A percentile compares a stretch with the other conserved stretches of the same genome.
Conservation (phyloP, 495 filamentous ascomycete genomes). For the Amniculicola lignicola region DNA sequence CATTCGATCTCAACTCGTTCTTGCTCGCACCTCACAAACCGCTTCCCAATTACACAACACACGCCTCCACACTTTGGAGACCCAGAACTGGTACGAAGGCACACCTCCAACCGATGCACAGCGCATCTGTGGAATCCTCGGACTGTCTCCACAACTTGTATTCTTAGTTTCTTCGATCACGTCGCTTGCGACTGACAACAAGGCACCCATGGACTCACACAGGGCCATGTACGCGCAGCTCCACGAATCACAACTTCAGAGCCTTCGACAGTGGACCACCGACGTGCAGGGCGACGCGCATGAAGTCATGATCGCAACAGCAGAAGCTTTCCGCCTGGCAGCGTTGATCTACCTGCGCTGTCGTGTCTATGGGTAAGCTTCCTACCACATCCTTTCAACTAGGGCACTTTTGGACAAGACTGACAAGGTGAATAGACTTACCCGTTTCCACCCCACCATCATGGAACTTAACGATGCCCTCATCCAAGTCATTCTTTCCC, state of each 20-base stretch:
- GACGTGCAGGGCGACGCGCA: conserved; percentile 11
- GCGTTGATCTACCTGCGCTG: conserved; percentile 26
- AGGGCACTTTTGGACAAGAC: neutral
- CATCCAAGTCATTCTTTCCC: conserved; percentile 18
- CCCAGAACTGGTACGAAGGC: conserved; percentile 20
- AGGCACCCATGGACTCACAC: conserved; percentile 9
- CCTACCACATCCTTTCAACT: neutral
- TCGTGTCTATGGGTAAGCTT: conserved; percentile 24
- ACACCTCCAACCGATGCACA: conserved; percentile 19
- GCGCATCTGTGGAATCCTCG: conserved; percentile 18
- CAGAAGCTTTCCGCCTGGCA: conserved; percentile 23
- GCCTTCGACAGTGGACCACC: conserved; percentile 18
- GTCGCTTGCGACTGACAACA: conserved; percentile 18
- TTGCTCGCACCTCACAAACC: conserved; percentile 25
- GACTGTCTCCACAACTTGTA: conserved; percentile 24
- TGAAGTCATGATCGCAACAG: conserved; percentile 21
- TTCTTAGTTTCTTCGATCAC: conserved; percentile 27
- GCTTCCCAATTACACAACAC: conserved; percentile 14
- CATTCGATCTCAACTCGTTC: conserved; percentile 20
- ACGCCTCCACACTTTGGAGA: conserved; percentile 18
- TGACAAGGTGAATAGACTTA: conserved; percentile 2
- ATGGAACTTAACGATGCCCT: conserved; percentile 28
- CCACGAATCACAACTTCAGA: conserved; percentile 20
- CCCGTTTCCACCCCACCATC: conserved; percentile 24
- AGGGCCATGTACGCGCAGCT: conserved; percentile 20